Base-by-base conservation (phyloP, 2,329 filamentous ascomycete species). In the Metarhizium anisopliae region DNA sequence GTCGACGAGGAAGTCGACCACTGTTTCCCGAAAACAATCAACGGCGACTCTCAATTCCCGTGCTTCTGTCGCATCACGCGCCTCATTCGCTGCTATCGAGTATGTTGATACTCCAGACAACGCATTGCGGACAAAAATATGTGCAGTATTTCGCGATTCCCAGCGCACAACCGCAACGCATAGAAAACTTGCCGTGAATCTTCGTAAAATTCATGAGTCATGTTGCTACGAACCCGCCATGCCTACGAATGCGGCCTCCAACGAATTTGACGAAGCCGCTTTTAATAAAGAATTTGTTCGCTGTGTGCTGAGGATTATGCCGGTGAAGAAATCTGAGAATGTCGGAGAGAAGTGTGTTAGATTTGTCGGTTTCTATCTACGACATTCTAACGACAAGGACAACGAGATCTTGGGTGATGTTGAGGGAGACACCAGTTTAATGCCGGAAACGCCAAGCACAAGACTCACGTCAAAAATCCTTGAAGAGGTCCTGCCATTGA, bases 141-240 rank as follows among this genome's bases (percentile, higher is more conserved):
- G 85, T 67, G 73, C 79, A 55, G 79, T 90, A 51, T 92, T 92
- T 66, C 80, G 81, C 61, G 88, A 92, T 69, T 91, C 93, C 38
- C 94, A 99, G 70, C 86, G 87, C 63, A 95, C 89, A 1, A 95
- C 89, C 0, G 90, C 92, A 1, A 89, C 89, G 2, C 94, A 99
- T 69, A 80, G 93, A 58, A 97, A 97, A 68, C 80, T 96, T 0
- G 87, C 88, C 4, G 88, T 96, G 58, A 91, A 85, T 52, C 75
- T 99, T 58, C 85, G 93, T 60, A 96, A 96, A 72, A 81, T 96
- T 47, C 93, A 97, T 66, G 93, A 96, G 68, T 79, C 86, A 42
- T 96, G 90, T 73, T 85, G 82, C 67, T 86, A 86, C 63, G 83
- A 85, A 62, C 82, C 76, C 18, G 77, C 72, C 38, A 77, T 71